Evolutionary conservation across 228 moss, liverwort and hornwort genomes (phyloP).

Genomic region (Sphagnum fallax): DNA sequence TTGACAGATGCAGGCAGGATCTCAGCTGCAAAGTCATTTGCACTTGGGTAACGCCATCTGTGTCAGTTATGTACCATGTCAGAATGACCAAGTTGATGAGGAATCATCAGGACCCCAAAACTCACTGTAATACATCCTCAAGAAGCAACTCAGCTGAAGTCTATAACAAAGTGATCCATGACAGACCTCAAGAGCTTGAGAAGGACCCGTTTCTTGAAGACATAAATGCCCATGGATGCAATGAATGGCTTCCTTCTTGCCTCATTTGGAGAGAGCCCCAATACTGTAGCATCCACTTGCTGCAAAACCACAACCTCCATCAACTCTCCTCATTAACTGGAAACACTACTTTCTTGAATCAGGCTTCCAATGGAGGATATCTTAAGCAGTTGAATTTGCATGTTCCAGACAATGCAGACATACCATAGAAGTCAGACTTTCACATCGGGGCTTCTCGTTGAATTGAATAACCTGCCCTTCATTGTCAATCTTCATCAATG

Average conservation of each 20-base stretch:
- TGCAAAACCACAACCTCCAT: conserved; percentile 5
- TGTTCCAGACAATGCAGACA: not conserved
- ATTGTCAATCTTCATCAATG: conserved; percentile 50
- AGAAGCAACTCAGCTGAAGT: too few relatives aligned
- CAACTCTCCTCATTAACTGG: not conserved
- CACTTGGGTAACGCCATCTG: conserved; percentile 78
- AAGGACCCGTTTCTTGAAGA: conserved; percentile 76
- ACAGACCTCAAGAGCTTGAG: conserved; percentile 58
- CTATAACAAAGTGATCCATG: not conserved
- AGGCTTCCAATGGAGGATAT: not conserved
- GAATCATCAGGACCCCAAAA: too few relatives aligned
- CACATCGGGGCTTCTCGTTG: conserved; percentile 56
- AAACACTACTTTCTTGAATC: not conserved
- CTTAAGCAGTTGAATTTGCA: not conserved
- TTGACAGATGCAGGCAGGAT: conserved; percentile 65
- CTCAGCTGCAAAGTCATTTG: conserved; percentile 89
- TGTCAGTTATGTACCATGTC: not conserved
- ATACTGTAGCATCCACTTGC: conserved; percentile 85
- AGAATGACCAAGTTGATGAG: too few relatives aligned
- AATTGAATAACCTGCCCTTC: conserved; percentile 32
- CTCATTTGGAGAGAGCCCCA: conserved; percentile 61
- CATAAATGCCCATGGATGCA: conserved; percentile 96
- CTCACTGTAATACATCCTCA: too few relatives aligned
- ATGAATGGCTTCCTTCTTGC: conserved; percentile 82
- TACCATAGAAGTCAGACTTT: conserved; percentile 41